Percentiles rank a stretch among this genome's conserved stretches.
These are phyloP conservation scores for Kluyveromyces aestuarii DNA, from an alignment of 805 yeast genomes.

Conservation along the genomic window DNA sequence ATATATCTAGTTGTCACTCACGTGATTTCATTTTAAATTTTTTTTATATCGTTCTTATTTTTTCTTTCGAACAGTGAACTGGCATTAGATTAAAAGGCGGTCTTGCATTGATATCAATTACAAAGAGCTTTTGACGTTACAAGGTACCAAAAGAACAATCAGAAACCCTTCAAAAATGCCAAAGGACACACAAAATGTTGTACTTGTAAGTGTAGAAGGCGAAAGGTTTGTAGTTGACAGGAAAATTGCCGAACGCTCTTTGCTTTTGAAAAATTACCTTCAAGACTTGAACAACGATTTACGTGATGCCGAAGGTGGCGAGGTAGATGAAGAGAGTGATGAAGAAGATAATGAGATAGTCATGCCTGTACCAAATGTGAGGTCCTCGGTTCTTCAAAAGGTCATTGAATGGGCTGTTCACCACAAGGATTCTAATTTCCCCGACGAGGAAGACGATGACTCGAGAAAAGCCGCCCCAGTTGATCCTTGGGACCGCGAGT, in stretches of 20 bases:
- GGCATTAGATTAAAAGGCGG: too few species aligned
- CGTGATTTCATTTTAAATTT: background rate
- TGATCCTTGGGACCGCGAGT: slow-evolving; percentile 92
- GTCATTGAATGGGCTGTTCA: slow-evolving; percentile 97
- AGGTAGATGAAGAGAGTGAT: slow-evolving; percentile 32
- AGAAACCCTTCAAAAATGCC: background rate
- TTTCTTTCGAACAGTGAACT: background rate
- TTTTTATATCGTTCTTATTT: background rate
- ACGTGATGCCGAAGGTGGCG: slow-evolving; percentile 51
- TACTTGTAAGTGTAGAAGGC: slow-evolving; percentile 69
- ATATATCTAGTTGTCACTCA: background rate
- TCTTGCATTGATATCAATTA: background rate
- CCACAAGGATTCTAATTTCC: slow-evolving; percentile 71
- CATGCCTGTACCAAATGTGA: slow-evolving; percentile 85
- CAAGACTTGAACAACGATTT: slow-evolving; percentile 54
- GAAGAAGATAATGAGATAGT: slow-evolving; percentile 63
- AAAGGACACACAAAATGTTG: slow-evolving; percentile 27
- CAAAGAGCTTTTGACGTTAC: too few species aligned
- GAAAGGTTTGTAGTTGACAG: slow-evolving; percentile 70
- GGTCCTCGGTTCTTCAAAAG: slow-evolving; percentile 77
- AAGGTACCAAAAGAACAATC: background rate
- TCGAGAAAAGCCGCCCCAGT: slow-evolving; percentile 84
- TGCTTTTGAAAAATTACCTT: slow-evolving; percentile 77
- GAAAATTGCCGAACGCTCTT: slow-evolving; percentile 79
- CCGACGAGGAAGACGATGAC: slow-evolving; percentile 77